These are phyloP conservation scores for Sedum album DNA, from an alignment of 164 flowering plant genomes.

Conservation along the genomic window DNA sequence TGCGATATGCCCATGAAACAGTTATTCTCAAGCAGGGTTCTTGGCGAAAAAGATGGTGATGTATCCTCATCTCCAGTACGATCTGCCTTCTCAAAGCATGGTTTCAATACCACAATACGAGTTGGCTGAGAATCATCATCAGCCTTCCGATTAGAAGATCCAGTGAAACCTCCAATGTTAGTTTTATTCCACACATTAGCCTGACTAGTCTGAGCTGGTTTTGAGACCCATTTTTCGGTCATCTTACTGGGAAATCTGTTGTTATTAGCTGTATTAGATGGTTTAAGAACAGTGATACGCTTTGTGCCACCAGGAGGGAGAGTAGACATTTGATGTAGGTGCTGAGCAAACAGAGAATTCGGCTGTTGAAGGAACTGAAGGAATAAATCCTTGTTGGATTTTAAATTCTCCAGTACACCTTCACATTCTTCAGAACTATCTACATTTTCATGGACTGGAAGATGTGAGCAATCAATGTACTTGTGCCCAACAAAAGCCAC, in stretches of 20 bases:
- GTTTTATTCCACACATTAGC: conserved; percentile 27
- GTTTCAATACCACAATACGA: conserved; percentile 68
- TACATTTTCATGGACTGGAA: conserved; percentile 63
- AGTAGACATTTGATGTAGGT: conserved; percentile 36
- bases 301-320: conserved; percentile 54
- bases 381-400: conserved; percentile 68
- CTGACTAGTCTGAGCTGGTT: conserved; percentile 24
- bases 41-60: conserved; percentile 40
- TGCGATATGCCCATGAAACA: conserved; percentile 34
- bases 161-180: conserved; percentile 19
- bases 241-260: conserved; percentile 26
- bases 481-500: conserved; percentile 85
- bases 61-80: conserved; percentile 39
- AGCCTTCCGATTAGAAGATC: conserved; percentile 21
- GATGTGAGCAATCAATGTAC: conserved; percentile 71
- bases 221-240: conserved; percentile 27
- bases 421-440: conserved; percentile 80
- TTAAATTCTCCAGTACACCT: conserved; percentile 75
- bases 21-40: conserved; percentile 21
- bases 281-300: conserved; percentile 80
- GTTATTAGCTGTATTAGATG: conserved; percentile 50
- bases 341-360: conserved; percentile 54
- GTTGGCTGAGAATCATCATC: conserved; percentile 33
- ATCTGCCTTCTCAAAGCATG: conserved; percentile 52
- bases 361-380: conserved; percentile 82